These are phyloP conservation scores for Daldinia vernicosa DNA, from an alignment of 495 filamentous ascomycete species.

Conservation along the genomic window DNA sequence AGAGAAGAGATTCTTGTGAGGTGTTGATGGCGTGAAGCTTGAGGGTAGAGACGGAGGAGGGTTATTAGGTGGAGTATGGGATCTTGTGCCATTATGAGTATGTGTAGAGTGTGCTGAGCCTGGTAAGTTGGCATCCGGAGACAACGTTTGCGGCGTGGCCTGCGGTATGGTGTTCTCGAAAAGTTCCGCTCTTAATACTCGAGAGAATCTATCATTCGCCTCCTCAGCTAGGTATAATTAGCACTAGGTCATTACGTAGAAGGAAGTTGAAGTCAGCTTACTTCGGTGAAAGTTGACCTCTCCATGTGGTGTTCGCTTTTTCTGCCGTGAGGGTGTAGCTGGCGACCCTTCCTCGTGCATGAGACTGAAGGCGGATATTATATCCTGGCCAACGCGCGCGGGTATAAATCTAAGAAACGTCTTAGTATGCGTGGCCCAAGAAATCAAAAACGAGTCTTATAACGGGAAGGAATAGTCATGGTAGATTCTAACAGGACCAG, in stretches of 20 bases:
- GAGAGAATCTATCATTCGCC: slow-evolving; percentile 88
- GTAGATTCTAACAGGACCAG: neutral
- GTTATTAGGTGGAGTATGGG: slow-evolving; percentile 82
- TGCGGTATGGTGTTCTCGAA: slow-evolving; percentile 92
- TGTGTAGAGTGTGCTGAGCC: slow-evolving; percentile 64
- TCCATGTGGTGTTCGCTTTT: slow-evolving; percentile 85
- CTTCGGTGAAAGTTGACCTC: slow-evolving; percentile 95
- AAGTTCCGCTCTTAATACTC: slow-evolving; percentile 84
- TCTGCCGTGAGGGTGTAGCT: slow-evolving; percentile 83
- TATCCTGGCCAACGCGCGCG: slow-evolving; percentile 89
- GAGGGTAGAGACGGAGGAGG: slow-evolving; percentile 67
- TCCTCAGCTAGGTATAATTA: slow-evolving; percentile 80
- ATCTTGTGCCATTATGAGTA: slow-evolving; percentile 73
- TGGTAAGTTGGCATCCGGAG: slow-evolving; percentile 67
- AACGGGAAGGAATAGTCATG: neutral
- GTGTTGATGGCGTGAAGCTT: slow-evolving; percentile 86
- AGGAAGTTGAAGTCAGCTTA: slow-evolving; percentile 55
- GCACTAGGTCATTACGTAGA: slow-evolving; percentile 17
- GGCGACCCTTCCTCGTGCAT: slow-evolving; percentile 92
- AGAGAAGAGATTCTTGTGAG: slow-evolving; percentile 95
- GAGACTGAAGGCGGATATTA: slow-evolving; percentile 89
- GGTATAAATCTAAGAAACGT: slow-evolving; percentile 83
- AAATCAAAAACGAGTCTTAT: neutral
- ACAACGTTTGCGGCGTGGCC: slow-evolving; percentile 70
- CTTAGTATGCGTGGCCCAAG: slow-evolving; percentile 38